Evolutionary conservation across 2,329 filamentous ascomycete species (phyloP), one percentile per base, ranked within the genome.

Genomic region (Phaeoacremonium minimum): DNA sequence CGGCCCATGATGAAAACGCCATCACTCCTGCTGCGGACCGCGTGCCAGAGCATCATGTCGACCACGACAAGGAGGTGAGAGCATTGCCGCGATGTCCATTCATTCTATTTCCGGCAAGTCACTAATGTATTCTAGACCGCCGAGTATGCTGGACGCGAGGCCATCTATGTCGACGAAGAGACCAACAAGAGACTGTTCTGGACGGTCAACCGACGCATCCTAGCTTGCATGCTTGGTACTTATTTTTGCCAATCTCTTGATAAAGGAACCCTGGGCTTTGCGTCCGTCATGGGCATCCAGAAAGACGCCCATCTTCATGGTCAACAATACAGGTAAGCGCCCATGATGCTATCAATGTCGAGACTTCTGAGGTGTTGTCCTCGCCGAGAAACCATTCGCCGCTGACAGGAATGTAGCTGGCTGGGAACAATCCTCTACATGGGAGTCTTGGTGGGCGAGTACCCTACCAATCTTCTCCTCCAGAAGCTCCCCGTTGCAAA

Each of bases 171-270:
- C 46, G 73, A 72, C 30, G 61, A 71, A 18, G 58, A 68, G 39
- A 64, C 73, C 40, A 74, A 73, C 64, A 51, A 60, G 60, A 43
- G 67, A 50, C 45, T 74, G 55, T 44, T 71, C 64, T 48, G 71
- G 70, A 49, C 56, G 51, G 49, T 63, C 41, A 75, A 77, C 53
- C 64, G 69, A 35, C 59, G 63, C 20, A 62, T 71, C 32, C 52
- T 77, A 37, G 67, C 63, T 9, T 73, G 71, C 49, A 69, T 74
- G 50, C 55, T 69, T 31, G 68, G 66, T 37, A 71, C 66, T 26
- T 77, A 73, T 50, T 70, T 54, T 51, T 60, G 48, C 40, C 61
- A 56, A 50, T 67, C 55, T 14, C 43, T 63, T 4, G 51, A 56
- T 33, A 56, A 54, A 30, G 51, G 52, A 2, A 55, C 50, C 3